phyloP scores from a whole-genome alignment of 2,329 filamentous ascomycete species.

The Aureobasidium leucospermi region DNA sequence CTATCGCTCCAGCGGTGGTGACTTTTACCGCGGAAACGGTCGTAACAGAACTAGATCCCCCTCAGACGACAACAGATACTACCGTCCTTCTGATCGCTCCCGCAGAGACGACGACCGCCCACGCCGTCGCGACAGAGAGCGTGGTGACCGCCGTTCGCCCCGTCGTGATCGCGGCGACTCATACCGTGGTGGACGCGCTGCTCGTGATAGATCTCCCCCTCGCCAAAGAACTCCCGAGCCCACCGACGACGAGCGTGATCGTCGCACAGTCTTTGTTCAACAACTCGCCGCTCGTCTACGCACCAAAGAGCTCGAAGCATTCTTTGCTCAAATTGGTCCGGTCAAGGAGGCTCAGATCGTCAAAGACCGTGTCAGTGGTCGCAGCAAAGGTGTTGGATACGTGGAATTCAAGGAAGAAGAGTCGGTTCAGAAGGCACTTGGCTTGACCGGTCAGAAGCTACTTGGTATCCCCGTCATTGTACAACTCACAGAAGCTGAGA shows the following conservation, averaged over 20 bases:
- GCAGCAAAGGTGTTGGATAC: slow-evolving; percentile 98
- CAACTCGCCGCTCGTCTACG: slow-evolving; percentile 90
- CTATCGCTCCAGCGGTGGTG: slow-evolving; percentile 23
- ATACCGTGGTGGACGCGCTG: slow-evolving; percentile 60
- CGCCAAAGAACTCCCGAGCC: slow-evolving; percentile 60
- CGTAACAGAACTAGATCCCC: slow-evolving; percentile 29
- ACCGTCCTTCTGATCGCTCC: slow-evolving; percentile 34
- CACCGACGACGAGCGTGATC: slow-evolving; percentile 93
- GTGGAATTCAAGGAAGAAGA: slow-evolving; percentile 98
- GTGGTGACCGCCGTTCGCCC: slow-evolving; percentile 36
- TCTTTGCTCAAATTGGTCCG: slow-evolving; percentile 90
- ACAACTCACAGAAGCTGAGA: slow-evolving; percentile 96
- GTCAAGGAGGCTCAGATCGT: slow-evolving; percentile 98
- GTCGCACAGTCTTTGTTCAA: slow-evolving; percentile 95
- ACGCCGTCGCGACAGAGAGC: slow-evolving; percentile 41
- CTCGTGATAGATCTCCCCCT: slow-evolving; percentile 40
- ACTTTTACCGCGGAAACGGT: slow-evolving; percentile 32
- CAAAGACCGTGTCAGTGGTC: slow-evolving; percentile 91
- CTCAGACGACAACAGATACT: slow-evolving; percentile 32
- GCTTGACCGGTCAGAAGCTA: slow-evolving; percentile 97
- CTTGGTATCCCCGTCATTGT: slow-evolving; percentile 98
- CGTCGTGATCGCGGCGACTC: slow-evolving; percentile 55
- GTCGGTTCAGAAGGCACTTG: slow-evolving; percentile 84
- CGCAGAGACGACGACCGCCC: slow-evolving; percentile 51
- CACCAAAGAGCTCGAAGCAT: slow-evolving; percentile 84